Base-by-base conservation (phyloP, 1,284 basidiomycete species). In the Wolfiporia cocos region DNA sequence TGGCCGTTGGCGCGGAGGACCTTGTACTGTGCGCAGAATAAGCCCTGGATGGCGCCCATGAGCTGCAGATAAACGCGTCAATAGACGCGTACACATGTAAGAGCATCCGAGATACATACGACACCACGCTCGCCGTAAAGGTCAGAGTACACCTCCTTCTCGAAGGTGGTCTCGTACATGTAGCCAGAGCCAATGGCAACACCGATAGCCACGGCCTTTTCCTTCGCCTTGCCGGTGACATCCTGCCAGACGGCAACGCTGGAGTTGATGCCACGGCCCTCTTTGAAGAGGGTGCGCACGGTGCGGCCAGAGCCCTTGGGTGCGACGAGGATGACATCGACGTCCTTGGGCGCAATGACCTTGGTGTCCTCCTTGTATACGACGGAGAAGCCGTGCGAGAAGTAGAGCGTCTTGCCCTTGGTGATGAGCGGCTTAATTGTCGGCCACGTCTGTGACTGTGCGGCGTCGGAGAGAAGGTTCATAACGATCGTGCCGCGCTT, bases 81-180 rank as follows among this genome's bases (percentile, higher is more conserved):
- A n/a, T n/a, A n/a, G n/a, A n/a, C n/a, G n/a, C n/a, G n/a, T n/a
- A n/a, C n/a, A n/a, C n/a, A n/a, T n/a, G n/a, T n/a, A n/a, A n/a
- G n/a, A n/a, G n/a, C n/a, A n/a, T n/a, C n/a, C n/a, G n/a, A n/a
- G n/a, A 44, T 31, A 84, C 86, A 58, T 63, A 90, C 86, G 62
- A 97, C 94, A 79, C 96, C 96, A 77, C 95, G 94, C 78, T 99
- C 96, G 69, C 96, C 96, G 69, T 96, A 99, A 49, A 99, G 76
- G 68, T 99, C 96, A 44, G 96, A 99, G 82, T 90, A 98, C 49
- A 98, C 96, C 73, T 99, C 95, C 78, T 96, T 98, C 79, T 98
- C 78, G 57, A 99, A 99, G 49, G 96, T 97, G 36, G 96, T 99
- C 73, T 99, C 95, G 66, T 96, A 96, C 68, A 93, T 74, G 76